A percentile compares a stretch with the other conserved stretches of the same genome.
phyloP scores from a whole-genome alignment of 306 rosid genomes.

The Corylus heterophylla region DNA sequence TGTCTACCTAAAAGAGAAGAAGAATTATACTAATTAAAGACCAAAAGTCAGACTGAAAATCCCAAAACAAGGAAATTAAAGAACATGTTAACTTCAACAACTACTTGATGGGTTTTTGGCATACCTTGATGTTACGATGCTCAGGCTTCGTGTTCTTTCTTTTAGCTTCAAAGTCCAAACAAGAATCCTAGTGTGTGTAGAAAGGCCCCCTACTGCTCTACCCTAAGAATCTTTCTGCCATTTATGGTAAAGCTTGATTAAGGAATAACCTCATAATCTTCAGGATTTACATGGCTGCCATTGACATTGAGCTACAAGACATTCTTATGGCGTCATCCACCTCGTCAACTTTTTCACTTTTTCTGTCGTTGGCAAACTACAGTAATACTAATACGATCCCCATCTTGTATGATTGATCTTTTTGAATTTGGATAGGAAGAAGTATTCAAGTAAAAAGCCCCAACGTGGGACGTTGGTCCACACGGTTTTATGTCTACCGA shows the following conservation, averaged over 20 bases:
- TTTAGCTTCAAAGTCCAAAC: slow-evolving; percentile 19
- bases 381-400: too few species aligned
- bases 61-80: slow-evolving; percentile 17
- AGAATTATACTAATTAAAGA: slow-evolving; percentile 31
- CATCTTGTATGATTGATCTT: not conserved
- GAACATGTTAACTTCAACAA: slow-evolving; percentile 17
- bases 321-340: too few species aligned
- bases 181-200: slow-evolving; percentile 16
- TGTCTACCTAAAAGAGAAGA: not conserved
- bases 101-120: slow-evolving; percentile 17
- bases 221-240: not conserved
- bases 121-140: not conserved
- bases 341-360: too few species aligned
- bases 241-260: slow-evolving; percentile 23
- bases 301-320: not conserved
- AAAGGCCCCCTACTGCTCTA: slow-evolving; percentile 13
- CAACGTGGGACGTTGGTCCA: not conserved
- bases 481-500: not conserved
- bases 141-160: slow-evolving; percentile 16
- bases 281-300: slow-evolving; percentile 32
- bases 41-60: slow-evolving; percentile 13
- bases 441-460: not conserved
- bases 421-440: not conserved
- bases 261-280: slow-evolving; percentile 6
- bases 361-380: too few species aligned